Base-by-base conservation (phyloP, 2,329 filamentous ascomycete genomes). In the Harringtonia lauricola region DNA sequence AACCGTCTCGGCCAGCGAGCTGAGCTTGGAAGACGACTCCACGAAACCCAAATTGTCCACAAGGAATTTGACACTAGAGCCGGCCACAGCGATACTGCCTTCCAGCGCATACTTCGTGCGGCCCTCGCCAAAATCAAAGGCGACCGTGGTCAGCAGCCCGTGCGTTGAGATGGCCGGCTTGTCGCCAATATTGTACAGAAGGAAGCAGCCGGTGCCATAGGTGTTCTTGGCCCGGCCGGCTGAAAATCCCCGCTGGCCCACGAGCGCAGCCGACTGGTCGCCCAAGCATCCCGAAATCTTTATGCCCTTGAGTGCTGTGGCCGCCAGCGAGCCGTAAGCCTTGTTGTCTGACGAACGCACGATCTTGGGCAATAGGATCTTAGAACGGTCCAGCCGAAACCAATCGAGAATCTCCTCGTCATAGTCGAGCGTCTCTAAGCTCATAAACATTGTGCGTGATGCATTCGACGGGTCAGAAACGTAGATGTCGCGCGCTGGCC, bases 401-500 rank as follows among this genome's bases (percentile, higher is more conserved):
- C 94, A 94, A 28, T 79, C 67, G 26, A 94, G 67, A 22, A 94
- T 72, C 31, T 72, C 71, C 43, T 86, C 77, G 58, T 90, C 86
- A 62, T 94, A 95, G 54, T 88, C 62, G 46, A 88, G 71, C 13
- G 81, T 88, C 53, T 79, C 73, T 43, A 95, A 70, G 64, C 94
- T 87, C 82, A 94, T 89, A 63, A 95, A 92, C 87, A 94, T 94
- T 47, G 88, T 94, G 57, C 88, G 72, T 39, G 84, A 90, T 18
- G 88, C 88, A 59, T 95, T 95, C 47, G 85, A 86, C 36, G 83
- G 79, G 59, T 95, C 88, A 0, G 88, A 92, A 45, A 94, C 86
- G 57, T 85, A 80, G 34, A 88, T 64, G 41, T 68, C 64, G 42
- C 72, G 76, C 47, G 77, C 70, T 24, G 66, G 69, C 41, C 84